Evolutionary conservation across 129 eudicot genomes (phyloP).

Genomic region (Rutidosis leptorrhynchoides): DNA sequence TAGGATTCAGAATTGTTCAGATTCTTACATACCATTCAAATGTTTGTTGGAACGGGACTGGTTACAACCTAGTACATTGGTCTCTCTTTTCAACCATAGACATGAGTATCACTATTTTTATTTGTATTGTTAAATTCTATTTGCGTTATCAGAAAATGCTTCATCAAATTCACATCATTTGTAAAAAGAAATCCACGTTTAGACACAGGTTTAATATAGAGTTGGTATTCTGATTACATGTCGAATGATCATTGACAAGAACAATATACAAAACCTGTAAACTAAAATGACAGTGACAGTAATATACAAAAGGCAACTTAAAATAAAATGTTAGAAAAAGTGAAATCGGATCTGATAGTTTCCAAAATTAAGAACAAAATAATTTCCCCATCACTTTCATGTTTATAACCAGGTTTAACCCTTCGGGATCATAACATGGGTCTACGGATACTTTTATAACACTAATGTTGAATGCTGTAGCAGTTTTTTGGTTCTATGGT

Average conservation of each 20-base stretch:
- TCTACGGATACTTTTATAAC: neutral
- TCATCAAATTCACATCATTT: neutral
- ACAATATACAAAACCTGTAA: neutral
- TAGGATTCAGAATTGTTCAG: too few species aligned
- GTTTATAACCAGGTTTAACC: neutral
- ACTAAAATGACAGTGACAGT: too few species aligned
- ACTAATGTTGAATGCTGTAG: neutral
- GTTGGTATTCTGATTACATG: neutral
- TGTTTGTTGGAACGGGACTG: too few species aligned
- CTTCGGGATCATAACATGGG: neutral
- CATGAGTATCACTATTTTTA: too few species aligned
- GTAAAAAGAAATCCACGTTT: neutral
- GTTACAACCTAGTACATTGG: too few species aligned
- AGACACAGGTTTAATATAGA: neutral
- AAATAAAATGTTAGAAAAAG: neutral
- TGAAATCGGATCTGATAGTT: neutral
- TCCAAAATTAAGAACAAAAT: neutral
- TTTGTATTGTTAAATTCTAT: too few species aligned
- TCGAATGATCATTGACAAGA: too few species aligned
- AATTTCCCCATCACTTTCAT: neutral
- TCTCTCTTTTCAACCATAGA: too few species aligned
- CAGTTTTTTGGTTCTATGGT: neutral
- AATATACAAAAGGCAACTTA: too few species aligned
- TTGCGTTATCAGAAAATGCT: neutral
- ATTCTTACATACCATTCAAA: too few species aligned